Evolutionary conservation across 1,139 yeast species (phyloP).

Genomic region (Geotrichum bryndzae): DNA sequence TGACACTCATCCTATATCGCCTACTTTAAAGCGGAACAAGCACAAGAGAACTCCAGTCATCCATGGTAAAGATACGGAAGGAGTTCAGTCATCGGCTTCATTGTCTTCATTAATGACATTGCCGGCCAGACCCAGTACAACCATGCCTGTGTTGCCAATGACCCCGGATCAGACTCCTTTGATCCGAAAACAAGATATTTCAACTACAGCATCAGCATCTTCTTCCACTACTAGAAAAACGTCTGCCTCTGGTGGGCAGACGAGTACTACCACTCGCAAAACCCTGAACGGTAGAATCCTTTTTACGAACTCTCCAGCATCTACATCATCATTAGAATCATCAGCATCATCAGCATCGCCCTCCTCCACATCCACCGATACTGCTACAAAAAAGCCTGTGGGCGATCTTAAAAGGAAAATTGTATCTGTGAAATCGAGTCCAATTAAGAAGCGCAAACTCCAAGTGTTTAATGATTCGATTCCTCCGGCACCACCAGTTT

Average conservation of each 20-base stretch:
- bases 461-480: conserved; percentile 2
- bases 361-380: neutral
- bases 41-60: neutral
- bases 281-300: neutral
- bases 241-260: neutral
- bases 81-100: neutral
- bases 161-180: conserved; percentile 20
- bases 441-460: neutral
- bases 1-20: conserved; percentile 17
- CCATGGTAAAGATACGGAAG: neutral
- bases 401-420: neutral
- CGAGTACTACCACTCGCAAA: neutral
- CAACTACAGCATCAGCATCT: conserved; percentile 20
- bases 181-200: conserved; percentile 12
- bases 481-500: neutral
- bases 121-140: neutral
- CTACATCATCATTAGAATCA: neutral
- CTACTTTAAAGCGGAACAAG: neutral
- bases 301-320: neutral
- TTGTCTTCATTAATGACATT: neutral
- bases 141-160: conserved; percentile 12
- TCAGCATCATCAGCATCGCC: neutral
- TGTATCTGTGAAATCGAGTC: neutral
- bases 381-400: neutral
- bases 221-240: neutral